Evolutionary conservation across 2,329 filamentous ascomycete species (phyloP).

Genomic region (Corynespora cassiicola): DNA sequence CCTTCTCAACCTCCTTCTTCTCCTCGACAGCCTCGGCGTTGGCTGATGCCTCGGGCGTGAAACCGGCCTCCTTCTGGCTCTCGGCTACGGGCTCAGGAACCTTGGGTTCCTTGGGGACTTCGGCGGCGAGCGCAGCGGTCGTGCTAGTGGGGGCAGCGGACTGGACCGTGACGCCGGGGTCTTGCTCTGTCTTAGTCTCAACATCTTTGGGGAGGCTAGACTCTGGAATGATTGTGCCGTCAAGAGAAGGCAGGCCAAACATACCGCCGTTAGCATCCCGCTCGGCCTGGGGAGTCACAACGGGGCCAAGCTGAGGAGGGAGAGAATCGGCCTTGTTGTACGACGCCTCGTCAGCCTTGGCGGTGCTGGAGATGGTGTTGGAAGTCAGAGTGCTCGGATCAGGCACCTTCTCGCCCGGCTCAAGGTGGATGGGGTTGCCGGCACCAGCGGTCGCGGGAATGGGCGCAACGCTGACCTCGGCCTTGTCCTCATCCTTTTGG

Average conservation of each 20-base stretch:
- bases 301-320: constrained; percentile 53
- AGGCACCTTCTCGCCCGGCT: constrained; percentile 82
- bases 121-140: constrained; percentile 53
- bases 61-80: constrained; percentile 71
- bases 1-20: constrained; percentile 74
- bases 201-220: constrained; percentile 76
- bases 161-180: constrained; percentile 49
- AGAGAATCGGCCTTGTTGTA: constrained; percentile 79
- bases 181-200: constrained; percentile 46
- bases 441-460: constrained; percentile 63
- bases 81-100: constrained; percentile 71
- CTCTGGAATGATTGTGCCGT: constrained; percentile 76
- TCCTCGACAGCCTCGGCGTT: constrained; percentile 70
- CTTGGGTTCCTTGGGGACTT: constrained; percentile 53
- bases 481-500: constrained; percentile 42
- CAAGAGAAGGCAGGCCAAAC: constrained; percentile 56
- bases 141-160: constrained; percentile 53
- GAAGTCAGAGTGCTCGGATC: constrained; percentile 67
- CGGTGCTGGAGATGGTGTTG: constrained; percentile 71
- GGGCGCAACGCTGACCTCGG: constrained; percentile 64
- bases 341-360: constrained; percentile 73
- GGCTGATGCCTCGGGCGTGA: constrained; percentile 72
- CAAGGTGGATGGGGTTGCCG: constrained; percentile 81
- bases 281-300: constrained; percentile 53
- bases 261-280: constrained; percentile 51